A percentile compares a stretch with the other conserved stretches of the same genome.
phyloP scores from a whole-genome alignment of 345 rosid genomes.

The Citrus mangshanensis region DNA sequence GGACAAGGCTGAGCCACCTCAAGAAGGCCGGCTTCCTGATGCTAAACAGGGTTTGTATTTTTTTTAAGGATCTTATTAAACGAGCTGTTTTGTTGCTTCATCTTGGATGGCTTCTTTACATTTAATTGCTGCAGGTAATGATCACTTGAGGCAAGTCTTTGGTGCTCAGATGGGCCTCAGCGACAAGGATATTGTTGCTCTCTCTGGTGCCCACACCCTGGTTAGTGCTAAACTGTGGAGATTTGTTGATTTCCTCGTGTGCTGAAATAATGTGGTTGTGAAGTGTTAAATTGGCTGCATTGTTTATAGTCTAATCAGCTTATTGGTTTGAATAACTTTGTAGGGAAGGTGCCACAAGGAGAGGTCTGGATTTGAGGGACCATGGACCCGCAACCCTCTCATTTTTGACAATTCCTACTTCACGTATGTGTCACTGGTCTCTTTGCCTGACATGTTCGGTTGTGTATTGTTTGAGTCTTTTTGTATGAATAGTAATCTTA shows the following conservation, averaged over 20 bases:
- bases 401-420: conserved; percentile 92
- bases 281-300: neutral
- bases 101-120: neutral
- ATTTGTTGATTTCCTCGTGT: neutral
- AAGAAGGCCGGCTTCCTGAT: conserved; percentile 97
- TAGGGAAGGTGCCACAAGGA: conserved; percentile 97
- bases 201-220: conserved; percentile 96
- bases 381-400: conserved; percentile 89
- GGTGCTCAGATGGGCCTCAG: conserved; percentile 71
- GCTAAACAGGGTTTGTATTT: conserved; percentile 69
- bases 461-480: neutral
- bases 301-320: neutral
- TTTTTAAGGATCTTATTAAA: neutral
- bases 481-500: neutral
- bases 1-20: conserved; percentile 94
- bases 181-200: conserved; percentile 86
- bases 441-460: neutral
- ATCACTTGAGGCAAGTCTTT: conserved; percentile 81
- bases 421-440: conserved; percentile 42
- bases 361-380: conserved; percentile 95
- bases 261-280: neutral
- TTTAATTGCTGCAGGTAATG: conserved; percentile 42
- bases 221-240: conserved; percentile 33
- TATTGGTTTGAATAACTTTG: neutral
- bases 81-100: neutral